phyloP scores from a whole-genome alignment of 2,329 filamentous ascomycete genomes.

The Colletotrichum endophyticum region DNA sequence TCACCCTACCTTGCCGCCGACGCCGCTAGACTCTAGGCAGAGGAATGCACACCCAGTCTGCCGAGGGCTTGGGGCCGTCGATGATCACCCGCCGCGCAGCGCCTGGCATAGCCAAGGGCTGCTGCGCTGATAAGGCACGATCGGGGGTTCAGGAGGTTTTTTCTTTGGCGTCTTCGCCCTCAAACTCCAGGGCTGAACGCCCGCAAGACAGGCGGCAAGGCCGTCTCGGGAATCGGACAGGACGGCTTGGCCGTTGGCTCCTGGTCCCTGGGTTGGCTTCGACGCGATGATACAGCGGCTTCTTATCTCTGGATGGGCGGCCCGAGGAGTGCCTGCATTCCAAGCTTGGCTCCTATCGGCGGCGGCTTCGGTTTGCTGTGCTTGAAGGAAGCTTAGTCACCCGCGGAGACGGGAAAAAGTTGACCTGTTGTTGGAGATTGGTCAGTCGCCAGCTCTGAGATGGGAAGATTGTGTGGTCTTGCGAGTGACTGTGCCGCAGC shows the following conservation, averaged over 20 bases:
- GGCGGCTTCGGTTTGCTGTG: neutral
- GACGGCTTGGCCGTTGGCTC: neutral
- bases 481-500: neutral
- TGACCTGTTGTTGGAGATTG: neutral
- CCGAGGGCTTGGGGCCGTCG: neutral
- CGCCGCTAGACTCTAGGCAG: neutral
- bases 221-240: neutral
- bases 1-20: neutral
- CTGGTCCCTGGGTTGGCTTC: neutral
- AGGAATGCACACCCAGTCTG: slow-evolving; percentile 7
- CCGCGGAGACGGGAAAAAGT: neutral
- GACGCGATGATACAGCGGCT: slow-evolving; percentile 1
- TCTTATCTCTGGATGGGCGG: slow-evolving; percentile 6
- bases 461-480: neutral
- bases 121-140: slow-evolving; percentile 5
- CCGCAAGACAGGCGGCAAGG: neutral
- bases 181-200: slow-evolving; percentile 12
- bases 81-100: neutral
- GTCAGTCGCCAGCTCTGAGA: neutral
- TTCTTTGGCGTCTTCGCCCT: neutral
- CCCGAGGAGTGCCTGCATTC: neutral
- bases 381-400: neutral
- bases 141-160: neutral
- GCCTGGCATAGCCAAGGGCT: slow-evolving; percentile 6
- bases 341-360: neutral